Evolutionary conservation across 139 green algal species (phyloP), one percentile per base, ranked within the genome.

Genomic region (Coelastrella sp.): DNA sequence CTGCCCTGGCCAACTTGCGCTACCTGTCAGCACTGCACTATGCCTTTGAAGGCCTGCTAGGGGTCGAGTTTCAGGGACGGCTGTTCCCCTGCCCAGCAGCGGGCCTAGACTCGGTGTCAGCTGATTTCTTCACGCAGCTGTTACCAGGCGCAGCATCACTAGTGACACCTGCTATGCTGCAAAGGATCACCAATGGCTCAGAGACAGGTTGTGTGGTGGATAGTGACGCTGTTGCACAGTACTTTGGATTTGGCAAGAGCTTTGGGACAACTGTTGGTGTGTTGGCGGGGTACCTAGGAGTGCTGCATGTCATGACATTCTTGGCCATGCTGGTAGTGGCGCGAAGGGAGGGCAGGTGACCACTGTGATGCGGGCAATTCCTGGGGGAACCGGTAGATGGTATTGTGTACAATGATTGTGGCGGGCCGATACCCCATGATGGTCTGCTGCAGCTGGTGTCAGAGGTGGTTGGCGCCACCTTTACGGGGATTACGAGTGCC

Each of bases 251-350:
- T 22, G n/a, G 17, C 5, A n/a, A 80, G 59, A 73, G 78, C 22
- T 93, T 93, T 61, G 83, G 74, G 19, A 32, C 47, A 5, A 86
- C 87, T 64, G 77, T 85, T 14, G 78, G 76, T 8, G 88, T 92
- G 58, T 75, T 94, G 73, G 17, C 87, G 75, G 88, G 73, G 8
- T 94, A 94, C 85, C 84, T 93, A 73, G 90, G 6, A 10, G 83
- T 83, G 13, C n/a, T 92, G 56, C 90, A 93, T 47, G 8, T 89
- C 3, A 54, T 88, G n/a, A 92, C 79, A 10, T 92, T 74, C 22
- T 6, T 47, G 0, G 92, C 85, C 19, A 71, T 94, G 32, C 47
- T 79, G 78, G n/a, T 93, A 5, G 88, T 90, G 13, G 87, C 87
- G 20, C 73, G 87, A 16, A 61, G 47, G 82, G 80, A 86, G 59